Percentiles rank a stretch among this genome's conserved stretches.
phyloP scores from a whole-genome alignment of 495 filamentous ascomycete species.

The Pyrenula aspistea region DNA sequence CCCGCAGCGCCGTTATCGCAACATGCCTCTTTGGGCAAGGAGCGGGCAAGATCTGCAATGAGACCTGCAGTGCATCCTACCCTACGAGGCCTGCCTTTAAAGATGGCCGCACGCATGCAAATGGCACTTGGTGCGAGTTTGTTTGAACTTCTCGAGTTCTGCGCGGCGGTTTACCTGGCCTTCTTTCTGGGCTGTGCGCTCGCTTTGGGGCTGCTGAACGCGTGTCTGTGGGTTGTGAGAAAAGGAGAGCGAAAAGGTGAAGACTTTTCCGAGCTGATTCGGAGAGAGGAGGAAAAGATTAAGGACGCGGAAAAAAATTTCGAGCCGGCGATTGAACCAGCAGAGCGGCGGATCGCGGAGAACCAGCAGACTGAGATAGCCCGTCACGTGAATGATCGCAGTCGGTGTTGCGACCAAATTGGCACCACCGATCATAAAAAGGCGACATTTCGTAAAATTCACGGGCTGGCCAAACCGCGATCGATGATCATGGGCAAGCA shows the following conservation, averaged over 20 bases:
- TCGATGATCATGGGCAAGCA: not conserved
- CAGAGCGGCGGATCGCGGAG: too few species aligned
- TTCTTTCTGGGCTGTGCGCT: not conserved
- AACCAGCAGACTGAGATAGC: not conserved
- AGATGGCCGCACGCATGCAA: not conserved
- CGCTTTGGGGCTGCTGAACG: not conserved
- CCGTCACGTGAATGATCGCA: not conserved
- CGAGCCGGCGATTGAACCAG: not conserved
- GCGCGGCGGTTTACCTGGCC: not conserved
- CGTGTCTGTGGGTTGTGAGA: not conserved
- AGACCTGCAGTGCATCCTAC: not conserved
- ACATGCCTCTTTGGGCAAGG: not conserved
- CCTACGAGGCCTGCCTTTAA: not conserved
- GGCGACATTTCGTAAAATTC: not conserved
- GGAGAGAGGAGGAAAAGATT: not conserved
- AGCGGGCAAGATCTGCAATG: not conserved
- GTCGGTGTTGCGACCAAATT: not conserved
- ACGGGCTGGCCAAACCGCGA: not conserved
- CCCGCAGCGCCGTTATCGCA: not conserved
- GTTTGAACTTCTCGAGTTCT: not conserved
- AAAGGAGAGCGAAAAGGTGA: not conserved
- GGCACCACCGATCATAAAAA: not conserved
- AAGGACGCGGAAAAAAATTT: not conserved
- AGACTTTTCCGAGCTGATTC: not conserved
- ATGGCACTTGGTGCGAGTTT: not conserved